phyloP scores from a whole-genome alignment of 2,329 filamentous ascomycete genomes.

The Penicillium frequentans region DNA sequence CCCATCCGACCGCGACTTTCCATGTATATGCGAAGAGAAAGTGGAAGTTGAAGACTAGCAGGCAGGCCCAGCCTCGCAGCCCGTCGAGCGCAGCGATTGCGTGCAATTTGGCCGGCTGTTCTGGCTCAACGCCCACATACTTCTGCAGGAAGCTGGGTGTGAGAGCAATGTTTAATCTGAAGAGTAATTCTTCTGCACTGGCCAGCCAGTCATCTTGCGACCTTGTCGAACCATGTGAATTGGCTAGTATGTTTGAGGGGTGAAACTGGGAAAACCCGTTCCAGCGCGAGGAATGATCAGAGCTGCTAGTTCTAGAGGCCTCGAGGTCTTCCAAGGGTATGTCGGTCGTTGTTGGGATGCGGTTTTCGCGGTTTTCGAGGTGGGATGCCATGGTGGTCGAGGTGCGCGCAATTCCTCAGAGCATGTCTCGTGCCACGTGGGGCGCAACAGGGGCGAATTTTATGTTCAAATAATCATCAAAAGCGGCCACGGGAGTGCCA shows the following conservation, averaged over 20 bases:
- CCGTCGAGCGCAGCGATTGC: constrained; percentile 44
- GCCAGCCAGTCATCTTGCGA: constrained; percentile 28
- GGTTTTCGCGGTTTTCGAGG: constrained; percentile 6
- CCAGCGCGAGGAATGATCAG: constrained; percentile 18
- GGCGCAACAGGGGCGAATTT: neutral
- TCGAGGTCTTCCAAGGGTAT: constrained; percentile 33
- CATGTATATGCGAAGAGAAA: constrained; percentile 47
- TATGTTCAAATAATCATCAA: constrained; percentile 3
- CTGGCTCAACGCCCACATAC: constrained; percentile 30
- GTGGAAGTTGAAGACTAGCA: constrained; percentile 50
- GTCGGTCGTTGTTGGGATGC: constrained; percentile 24
- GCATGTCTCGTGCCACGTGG: neutral
- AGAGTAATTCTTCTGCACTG: constrained; percentile 21
- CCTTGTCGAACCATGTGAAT: constrained; percentile 16
- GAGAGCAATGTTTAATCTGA: constrained; percentile 29
- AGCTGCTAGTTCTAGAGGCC: constrained; percentile 3
- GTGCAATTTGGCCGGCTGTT: constrained; percentile 32
- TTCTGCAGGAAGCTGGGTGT: constrained; percentile 40
- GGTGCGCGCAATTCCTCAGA: neutral
- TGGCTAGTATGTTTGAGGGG: constrained; percentile 24
- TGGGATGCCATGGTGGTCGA: constrained; percentile 12
- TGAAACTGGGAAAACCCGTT: constrained; percentile 25
- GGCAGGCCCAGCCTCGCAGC: constrained; percentile 44
- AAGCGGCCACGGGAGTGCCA: neutral
- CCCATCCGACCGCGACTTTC: constrained; percentile 41